Evolutionary conservation across 2,329 filamentous ascomycete genomes (phyloP).

Genomic region (Pestalotiopsis sp.): DNA sequence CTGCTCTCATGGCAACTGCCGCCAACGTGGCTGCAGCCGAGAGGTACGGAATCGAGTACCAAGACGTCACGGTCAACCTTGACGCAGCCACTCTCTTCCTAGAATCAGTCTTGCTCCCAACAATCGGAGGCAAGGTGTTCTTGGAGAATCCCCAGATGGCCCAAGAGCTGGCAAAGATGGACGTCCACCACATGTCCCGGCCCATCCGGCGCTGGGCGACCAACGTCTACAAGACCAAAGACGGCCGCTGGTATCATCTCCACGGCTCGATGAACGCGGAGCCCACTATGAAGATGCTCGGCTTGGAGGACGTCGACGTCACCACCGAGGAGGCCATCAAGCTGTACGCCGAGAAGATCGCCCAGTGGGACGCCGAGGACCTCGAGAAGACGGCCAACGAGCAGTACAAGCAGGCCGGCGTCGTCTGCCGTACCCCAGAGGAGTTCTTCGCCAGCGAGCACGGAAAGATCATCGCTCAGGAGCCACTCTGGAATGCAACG

Average conservation of each 20-base stretch:
- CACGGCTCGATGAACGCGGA: constrained; percentile 34
- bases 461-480: constrained; percentile 20
- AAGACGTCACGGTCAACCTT: constrained; percentile 28
- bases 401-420: constrained; percentile 34
- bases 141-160: constrained; percentile 22
- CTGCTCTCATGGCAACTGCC: constrained; percentile 30
- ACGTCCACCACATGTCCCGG: constrained; percentile 25
- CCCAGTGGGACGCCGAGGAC: constrained; percentile 27
- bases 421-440: constrained; percentile 33
- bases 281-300: constrained; percentile 35
- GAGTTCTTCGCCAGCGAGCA: constrained; percentile 30
- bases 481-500: constrained; percentile 25
- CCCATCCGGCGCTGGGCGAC: constrained; percentile 34
- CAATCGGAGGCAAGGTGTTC: neutral
- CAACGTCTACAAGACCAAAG: constrained; percentile 34
- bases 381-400: constrained; percentile 36
- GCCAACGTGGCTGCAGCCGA: constrained; percentile 27
- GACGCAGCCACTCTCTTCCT: constrained; percentile 22
- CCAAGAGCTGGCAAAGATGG: constrained; percentile 25
- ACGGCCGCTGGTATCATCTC: constrained; percentile 37
- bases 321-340: constrained; percentile 31
- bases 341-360: constrained; percentile 23
- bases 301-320: constrained; percentile 21
- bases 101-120: neutral
- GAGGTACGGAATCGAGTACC: constrained; percentile 22